Evolutionary conservation across 129 eudicot genomes (phyloP).

Genomic region (Artemisia tridentata): DNA sequence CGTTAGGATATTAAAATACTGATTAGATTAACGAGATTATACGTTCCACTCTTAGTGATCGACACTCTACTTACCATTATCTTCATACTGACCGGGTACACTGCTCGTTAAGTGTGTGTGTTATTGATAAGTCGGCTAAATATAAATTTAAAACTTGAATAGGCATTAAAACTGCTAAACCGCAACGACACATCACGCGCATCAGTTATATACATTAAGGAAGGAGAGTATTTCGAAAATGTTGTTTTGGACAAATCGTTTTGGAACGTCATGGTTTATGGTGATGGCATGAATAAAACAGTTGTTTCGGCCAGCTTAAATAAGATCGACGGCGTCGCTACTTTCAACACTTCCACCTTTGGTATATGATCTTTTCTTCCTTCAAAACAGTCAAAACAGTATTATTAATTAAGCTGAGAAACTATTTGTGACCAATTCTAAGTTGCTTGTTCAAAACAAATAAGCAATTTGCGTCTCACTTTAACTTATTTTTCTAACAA

Average conservation of each 20-base stretch:
- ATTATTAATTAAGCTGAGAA: no score
- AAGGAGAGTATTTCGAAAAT: constrained; percentile 57
- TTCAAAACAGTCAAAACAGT: not conserved
- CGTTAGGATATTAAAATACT: no score
- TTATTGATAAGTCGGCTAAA: no score
- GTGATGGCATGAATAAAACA: constrained; percentile 60
- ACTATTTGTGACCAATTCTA: no score
- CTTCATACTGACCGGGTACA: no score
- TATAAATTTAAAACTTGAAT: no score
- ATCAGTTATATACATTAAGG: constrained; percentile 70
- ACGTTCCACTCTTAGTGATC: no score
- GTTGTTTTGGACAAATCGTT: constrained; percentile 41
- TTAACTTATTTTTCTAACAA: not conserved
- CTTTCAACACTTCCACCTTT: constrained; percentile 64
- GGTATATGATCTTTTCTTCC: constrained; percentile 31
- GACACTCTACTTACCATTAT: no score
- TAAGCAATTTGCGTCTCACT: not conserved
- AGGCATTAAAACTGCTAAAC: no score
- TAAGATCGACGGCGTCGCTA: constrained; percentile 52
- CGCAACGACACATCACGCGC: no score
- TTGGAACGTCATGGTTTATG: constrained; percentile 73
- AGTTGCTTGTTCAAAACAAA: constrained; percentile 78
- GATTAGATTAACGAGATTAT: no score
- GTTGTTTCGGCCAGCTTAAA: constrained; percentile 59
- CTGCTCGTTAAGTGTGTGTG: no score